Evolutionary conservation across 2,329 filamentous ascomycete genomes (phyloP), one percentile per base, ranked within the genome.

Genomic region (Chaetomiaceae sp.): DNA sequence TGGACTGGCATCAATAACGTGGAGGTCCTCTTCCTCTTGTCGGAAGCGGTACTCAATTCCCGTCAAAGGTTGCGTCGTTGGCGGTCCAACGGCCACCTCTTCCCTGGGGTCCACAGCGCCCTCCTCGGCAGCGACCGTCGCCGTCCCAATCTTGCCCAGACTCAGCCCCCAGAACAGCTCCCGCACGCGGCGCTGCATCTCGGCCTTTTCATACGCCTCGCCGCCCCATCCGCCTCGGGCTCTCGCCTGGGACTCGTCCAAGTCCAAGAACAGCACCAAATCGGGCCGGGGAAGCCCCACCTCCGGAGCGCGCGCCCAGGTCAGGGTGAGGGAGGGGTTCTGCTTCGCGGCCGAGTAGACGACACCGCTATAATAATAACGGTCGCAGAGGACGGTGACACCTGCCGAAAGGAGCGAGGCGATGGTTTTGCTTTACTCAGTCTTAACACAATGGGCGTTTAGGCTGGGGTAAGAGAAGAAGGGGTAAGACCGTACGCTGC

Each of bases 281-380:
- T 99, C 94, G 0, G 94, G 92, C 4, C 87, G 81, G 1, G 94
- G 92, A 0, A 99, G 78, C 0, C 92, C 92, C 13, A 89, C 79
- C 63, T 97, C 94, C 1, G 91, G 89, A 14, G 84, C 79, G 61
- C 89, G 84, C 7, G 90, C 90, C 91, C 94, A 99, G 0, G 79
- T 71, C 0, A 96, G 75, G 0, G 79, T 74, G 11, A 96, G 77
- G 2, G 75, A 69, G 0, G 85, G 81, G 61, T 89, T 89, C 40
- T 82, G 76, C 67, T 97, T 97, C 3, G 94, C 92, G 0, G 90
- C 89, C 21, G 86, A 90, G 73, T 97, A 99, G 45, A 96, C 90
- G 53, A 91, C 88, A 49, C 94, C 94, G 18, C 88, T 94, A 74
- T 96, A 92, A 68, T 95, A 95, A 73, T 97, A 99, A 43, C 94